Percentiles rank a stretch among this genome's conserved stretches.
Conservation (phyloP, 1,284 basidiomycete genomes). For the Dichomitus squalens region DNA sequence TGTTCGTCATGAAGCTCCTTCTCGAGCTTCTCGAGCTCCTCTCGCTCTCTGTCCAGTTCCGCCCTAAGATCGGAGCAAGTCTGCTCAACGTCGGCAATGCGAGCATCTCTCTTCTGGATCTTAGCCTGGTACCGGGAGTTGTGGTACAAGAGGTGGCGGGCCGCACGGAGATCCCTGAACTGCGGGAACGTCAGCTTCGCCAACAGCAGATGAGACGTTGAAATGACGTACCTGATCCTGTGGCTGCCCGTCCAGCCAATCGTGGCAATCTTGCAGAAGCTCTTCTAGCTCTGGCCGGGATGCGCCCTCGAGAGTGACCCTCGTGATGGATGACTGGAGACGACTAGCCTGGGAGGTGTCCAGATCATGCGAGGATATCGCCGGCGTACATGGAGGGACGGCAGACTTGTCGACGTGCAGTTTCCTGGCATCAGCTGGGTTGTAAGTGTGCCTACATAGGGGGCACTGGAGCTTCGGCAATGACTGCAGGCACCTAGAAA, state of each 20-base stretch:
- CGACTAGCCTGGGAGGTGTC: slow-evolving; percentile 32
- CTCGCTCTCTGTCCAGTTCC: slow-evolving; percentile 33
- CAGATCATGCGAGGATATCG: slow-evolving; percentile 19
- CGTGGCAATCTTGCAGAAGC: slow-evolving; percentile 39
- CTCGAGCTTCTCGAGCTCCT: slow-evolving; percentile 20
- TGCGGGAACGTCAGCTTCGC: slow-evolving; percentile 4
- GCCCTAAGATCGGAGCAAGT: slow-evolving; percentile 27
- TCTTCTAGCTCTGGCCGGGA: slow-evolving; percentile 36
- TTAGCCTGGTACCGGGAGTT: slow-evolving; percentile 22
- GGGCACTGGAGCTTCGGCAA: slow-evolving; percentile 30
- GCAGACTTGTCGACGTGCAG: slow-evolving; percentile 32
- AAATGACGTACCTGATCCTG: slow-evolving; percentile 36
- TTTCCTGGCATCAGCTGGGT: slow-evolving; percentile 24
- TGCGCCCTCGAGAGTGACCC: slow-evolving; percentile 40
- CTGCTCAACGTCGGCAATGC: slow-evolving; percentile 11
- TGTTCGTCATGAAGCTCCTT: slow-evolving; percentile 32
- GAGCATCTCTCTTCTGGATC: slow-evolving; percentile 20
- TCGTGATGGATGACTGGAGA: slow-evolving; percentile 39
- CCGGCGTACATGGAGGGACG: slow-evolving; percentile 24
- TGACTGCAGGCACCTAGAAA: slow-evolving; percentile 29
- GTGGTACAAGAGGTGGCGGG: slow-evolving; percentile 25
- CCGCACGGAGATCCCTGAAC: slow-evolving; percentile 28
- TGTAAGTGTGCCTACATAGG: slow-evolving; percentile 30
- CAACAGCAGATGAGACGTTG: not conserved
- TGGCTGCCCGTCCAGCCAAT: slow-evolving; percentile 39